Base-by-base conservation (phyloP, 306 rosid species). In the Dalbergia cochinchinensis region DNA sequence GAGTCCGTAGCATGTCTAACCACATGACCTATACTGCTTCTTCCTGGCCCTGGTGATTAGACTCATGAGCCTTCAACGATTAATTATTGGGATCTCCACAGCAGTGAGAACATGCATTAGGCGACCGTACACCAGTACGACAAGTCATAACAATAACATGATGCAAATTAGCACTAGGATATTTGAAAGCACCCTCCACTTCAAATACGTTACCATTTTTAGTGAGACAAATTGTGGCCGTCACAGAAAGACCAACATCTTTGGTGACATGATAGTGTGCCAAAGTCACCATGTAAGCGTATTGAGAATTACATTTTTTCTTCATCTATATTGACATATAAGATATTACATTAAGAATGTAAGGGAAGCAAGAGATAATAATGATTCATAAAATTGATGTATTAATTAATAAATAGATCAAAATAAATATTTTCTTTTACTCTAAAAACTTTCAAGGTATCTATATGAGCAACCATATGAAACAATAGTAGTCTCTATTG, bases 211-310 rank as follows among this genome's bases (percentile, higher is more conserved):
- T 14, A 12, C 15, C 41, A 7, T 48, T 59, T 82, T 54, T 76
- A 9, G 11, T 69, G 16, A 45, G 67, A 33, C 1, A 22, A 15
- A 83, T 77, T 26, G 64, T 77, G 22, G 79, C 82, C 10, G 3
- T 10, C 12, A 57, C 70, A 0, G 74, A 83, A 72, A 83, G 79
- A 5, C 50, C 82, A 1, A 71, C 64, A 7, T 71, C 79, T 31
- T 83, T 77, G 6, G 74, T 83, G 5, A 81, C 22, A 48, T 74
- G 68, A 50, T 74, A 74, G 55, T 81, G 85, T 57, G 66, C 78
- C 48, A 81, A 34, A 7, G 22, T 73, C 5, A 72, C 79, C 39
- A 12, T 3, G 7, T 57, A 65, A 26, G 74, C 79, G 31, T 26
- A 39, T 54, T 2, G 20, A 71, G 37, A 50, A 71, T 10, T 0